Evolutionary conservation across 805 yeast species (phyloP).

Genomic region (Candida yuanshanica): DNA sequence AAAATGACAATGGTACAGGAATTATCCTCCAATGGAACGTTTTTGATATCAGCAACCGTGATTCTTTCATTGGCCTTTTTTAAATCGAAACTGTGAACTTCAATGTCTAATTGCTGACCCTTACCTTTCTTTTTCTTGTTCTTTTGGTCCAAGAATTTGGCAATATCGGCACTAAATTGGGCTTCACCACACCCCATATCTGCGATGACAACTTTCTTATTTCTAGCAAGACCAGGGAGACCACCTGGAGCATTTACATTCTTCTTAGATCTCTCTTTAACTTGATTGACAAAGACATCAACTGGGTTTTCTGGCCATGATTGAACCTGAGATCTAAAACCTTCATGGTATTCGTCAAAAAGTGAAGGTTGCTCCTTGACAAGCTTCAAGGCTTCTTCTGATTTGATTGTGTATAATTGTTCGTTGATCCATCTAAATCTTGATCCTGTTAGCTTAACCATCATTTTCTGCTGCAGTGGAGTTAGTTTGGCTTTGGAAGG

Average conservation of each 20-base stretch:
- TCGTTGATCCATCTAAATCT: constrained; percentile 98
- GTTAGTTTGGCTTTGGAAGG: constrained; percentile 49
- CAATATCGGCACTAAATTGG: constrained; percentile 65
- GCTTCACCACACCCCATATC: constrained; percentile 99
- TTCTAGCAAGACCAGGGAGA: constrained; percentile 58
- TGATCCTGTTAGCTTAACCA: constrained; percentile 90
- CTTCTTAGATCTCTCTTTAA: constrained; percentile 51
- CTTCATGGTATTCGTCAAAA: constrained; percentile 92
- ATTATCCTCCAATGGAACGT: constrained; percentile 77
- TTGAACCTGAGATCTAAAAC: constrained; percentile 91
- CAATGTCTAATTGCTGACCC: constrained; percentile 41
- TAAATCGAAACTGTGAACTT: constrained; percentile 87
- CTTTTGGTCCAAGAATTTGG: constrained; percentile 37
- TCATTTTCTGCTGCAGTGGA: constrained; percentile 91
- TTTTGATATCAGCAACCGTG: constrained; percentile 93
- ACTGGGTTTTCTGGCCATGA: constrained; percentile 99
- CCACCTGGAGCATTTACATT: constrained; percentile 96
- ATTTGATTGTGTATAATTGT: constrained; percentile 83
- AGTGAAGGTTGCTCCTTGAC: constrained; percentile 78
- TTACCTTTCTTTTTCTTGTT: constrained; percentile 26
- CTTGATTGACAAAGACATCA: constrained; percentile 74
- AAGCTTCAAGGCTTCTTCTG: constrained; percentile 68
- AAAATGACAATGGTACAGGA: constrained; percentile 87
- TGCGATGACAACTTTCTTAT: constrained; percentile 68
- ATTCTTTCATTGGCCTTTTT: constrained; percentile 83